These are phyloP conservation scores for Monosporascus sp. DNA, from an alignment of 2,329 filamentous ascomycete genomes.

Conservation along the genomic window DNA sequence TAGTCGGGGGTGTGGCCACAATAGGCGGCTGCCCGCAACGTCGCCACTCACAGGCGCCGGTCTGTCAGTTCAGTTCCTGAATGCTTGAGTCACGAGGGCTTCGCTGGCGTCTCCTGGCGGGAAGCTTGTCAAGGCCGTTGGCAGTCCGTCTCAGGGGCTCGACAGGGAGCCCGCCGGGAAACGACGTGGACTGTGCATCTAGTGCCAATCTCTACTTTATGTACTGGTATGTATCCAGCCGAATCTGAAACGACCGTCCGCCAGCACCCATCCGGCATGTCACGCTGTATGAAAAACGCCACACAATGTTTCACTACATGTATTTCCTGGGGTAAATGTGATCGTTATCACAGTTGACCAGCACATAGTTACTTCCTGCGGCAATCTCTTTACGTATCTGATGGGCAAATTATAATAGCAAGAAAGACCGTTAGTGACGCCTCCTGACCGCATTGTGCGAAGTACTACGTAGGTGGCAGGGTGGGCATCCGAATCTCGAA, in stretches of 20 bases:
- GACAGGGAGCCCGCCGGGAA: neutral
- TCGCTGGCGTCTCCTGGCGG: neutral
- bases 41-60: neutral
- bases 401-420: too few species aligned
- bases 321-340: too few species aligned
- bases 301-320: too few species aligned
- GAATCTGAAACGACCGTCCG: neutral
- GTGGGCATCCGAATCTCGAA: neutral
- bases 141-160: neutral
- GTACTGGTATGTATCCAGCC: neutral
- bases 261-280: neutral
- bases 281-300: neutral
- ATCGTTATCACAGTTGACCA: too few species aligned
- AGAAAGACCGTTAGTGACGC: neutral
- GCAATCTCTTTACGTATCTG: too few species aligned
- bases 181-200: neutral
- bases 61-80: neutral
- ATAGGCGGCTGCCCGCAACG: too few species aligned
- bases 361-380: too few species aligned
- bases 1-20: neutral
- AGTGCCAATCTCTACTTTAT: neutral
- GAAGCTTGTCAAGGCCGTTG: neutral
- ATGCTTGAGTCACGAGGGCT: neutral
- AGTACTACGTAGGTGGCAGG: too few species aligned
- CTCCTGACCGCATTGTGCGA: neutral